phyloP scores from a whole-genome alignment of 106 monocot species.

The Dendrobium officinale region DNA sequence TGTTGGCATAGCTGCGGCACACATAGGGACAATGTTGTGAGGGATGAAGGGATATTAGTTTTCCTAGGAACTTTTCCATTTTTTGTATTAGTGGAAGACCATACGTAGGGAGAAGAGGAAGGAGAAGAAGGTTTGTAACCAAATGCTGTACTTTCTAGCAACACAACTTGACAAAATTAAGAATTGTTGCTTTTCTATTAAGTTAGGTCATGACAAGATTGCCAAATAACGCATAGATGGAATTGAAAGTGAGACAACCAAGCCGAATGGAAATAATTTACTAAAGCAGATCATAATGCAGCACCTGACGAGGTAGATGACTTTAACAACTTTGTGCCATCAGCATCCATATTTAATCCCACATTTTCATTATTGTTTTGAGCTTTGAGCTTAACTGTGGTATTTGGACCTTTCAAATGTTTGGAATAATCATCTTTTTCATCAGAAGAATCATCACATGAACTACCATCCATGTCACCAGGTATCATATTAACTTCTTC shows the following conservation, averaged over 20 bases:
- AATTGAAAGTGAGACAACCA: neutral
- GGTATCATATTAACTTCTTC: slow-evolving; percentile 13
- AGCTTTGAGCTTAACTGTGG: neutral
- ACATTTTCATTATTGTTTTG: neutral
- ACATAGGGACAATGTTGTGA: neutral
- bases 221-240: neutral
- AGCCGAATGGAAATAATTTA: neutral
- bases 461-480: neutral
- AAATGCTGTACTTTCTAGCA: too few relatives aligned
- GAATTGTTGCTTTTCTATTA: too few relatives aligned
- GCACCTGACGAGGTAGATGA: neutral
- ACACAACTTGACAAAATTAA: too few relatives aligned
- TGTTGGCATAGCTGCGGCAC: neutral
- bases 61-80: too few relatives aligned
- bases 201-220: neutral
- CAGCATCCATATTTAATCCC: neutral
- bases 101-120: too few relatives aligned
- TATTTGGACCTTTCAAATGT: neutral
- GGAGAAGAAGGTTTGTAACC: too few relatives aligned
- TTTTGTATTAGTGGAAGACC: too few relatives aligned
- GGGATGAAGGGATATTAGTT: neutral
- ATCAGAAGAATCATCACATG: neutral
- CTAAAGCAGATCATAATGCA: neutral
- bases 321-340: neutral
- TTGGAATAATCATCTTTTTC: neutral